A percentile compares a stretch with the other conserved stretches of the same genome.
These are phyloP conservation scores for Neurospora pannonica DNA, from an alignment of 495 filamentous ascomycete species.

Conservation along the genomic window DNA sequence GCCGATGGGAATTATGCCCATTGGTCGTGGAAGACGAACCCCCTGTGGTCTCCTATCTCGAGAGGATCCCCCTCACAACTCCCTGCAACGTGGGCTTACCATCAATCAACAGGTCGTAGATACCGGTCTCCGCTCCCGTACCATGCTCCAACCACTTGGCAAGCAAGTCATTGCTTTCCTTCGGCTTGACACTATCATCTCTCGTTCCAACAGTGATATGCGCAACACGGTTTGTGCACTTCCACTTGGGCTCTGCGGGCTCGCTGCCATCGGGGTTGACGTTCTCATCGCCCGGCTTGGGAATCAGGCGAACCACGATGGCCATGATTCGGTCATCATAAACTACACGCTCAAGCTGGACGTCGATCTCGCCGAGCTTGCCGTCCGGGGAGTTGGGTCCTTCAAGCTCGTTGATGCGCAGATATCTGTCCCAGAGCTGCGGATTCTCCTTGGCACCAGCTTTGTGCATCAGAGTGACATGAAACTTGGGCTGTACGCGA, in stretches of 20 bases:
- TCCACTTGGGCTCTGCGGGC: slow-evolving; percentile 34
- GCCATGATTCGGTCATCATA: slow-evolving; percentile 83
- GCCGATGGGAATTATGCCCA: not conserved
- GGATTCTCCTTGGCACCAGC: slow-evolving; percentile 46
- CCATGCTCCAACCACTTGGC: slow-evolving; percentile 51
- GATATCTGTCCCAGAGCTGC: slow-evolving; percentile 64
- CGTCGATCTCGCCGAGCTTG: slow-evolving; percentile 37
- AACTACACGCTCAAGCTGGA: slow-evolving; percentile 52
- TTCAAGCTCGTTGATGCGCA: slow-evolving; percentile 33
- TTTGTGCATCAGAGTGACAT: slow-evolving; percentile 88
- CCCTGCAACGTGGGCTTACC: slow-evolving; percentile 32
- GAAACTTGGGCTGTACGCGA: slow-evolving; percentile 77
- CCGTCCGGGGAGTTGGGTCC: slow-evolving; percentile 23
- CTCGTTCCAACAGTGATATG: slow-evolving; percentile 87
- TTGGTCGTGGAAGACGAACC: not conserved
- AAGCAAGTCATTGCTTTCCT: slow-evolving; percentile 84
- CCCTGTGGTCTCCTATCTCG: slow-evolving; percentile 24
- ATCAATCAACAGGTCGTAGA: slow-evolving; percentile 40
- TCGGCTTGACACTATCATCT: slow-evolving; percentile 64
- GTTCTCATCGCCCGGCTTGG: slow-evolving; percentile 9
- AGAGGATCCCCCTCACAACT: slow-evolving; percentile 33
- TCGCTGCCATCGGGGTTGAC: slow-evolving; percentile 26
- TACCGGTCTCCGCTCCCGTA: slow-evolving; percentile 33
- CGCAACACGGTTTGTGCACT: slow-evolving; percentile 66
- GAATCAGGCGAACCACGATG: slow-evolving; percentile 62